Evolutionary conservation across 1,284 basidiomycete genomes (phyloP).

Genomic region (Jaminaea rosea): DNA sequence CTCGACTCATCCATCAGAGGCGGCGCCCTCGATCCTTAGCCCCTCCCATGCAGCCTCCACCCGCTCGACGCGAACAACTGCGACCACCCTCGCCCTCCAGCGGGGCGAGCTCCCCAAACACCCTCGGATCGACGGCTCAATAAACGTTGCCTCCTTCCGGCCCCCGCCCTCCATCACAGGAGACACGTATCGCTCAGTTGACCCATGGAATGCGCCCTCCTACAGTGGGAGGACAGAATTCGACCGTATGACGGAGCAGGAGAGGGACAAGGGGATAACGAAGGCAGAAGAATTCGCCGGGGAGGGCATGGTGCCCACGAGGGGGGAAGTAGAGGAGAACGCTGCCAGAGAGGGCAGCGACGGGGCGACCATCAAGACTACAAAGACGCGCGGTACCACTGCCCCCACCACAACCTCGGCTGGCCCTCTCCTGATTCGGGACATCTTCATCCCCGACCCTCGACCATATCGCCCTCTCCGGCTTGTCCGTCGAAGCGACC

Average conservation of each 20-base stretch:
- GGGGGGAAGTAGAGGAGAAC: conserved; percentile 17
- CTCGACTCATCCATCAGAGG: not conserved
- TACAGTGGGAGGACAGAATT: conserved; percentile 20
- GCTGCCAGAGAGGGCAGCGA: not conserved
- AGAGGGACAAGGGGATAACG: conserved; percentile 22
- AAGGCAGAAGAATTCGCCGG: conserved; percentile 21
- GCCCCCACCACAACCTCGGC: not conserved
- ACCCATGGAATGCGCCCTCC: conserved; percentile 14
- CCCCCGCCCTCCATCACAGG: conserved; percentile 16
- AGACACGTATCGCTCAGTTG: conserved; percentile 8
- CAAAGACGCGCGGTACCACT: conserved; percentile 1
- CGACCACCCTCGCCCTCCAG: too few relatives aligned
- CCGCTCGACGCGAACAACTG: not conserved
- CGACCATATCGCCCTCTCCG: conserved; percentile 35
- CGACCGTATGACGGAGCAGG: conserved; percentile 19
- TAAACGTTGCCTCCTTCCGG: conserved; percentile 8
- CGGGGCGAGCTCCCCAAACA: too few relatives aligned
- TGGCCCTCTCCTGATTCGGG: conserved; percentile 12
- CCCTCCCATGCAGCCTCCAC: not conserved
- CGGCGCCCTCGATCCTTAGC: not conserved
- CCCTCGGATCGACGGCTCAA: too few relatives aligned
- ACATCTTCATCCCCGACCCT: conserved; percentile 40
- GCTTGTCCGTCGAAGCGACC: conserved; percentile 39
- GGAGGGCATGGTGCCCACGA: conserved; percentile 15
- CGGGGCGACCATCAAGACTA: conserved; percentile 11